Evolutionary conservation across 2,329 filamentous ascomycete species (phyloP).

Genomic region (Claviceps cyperi): DNA sequence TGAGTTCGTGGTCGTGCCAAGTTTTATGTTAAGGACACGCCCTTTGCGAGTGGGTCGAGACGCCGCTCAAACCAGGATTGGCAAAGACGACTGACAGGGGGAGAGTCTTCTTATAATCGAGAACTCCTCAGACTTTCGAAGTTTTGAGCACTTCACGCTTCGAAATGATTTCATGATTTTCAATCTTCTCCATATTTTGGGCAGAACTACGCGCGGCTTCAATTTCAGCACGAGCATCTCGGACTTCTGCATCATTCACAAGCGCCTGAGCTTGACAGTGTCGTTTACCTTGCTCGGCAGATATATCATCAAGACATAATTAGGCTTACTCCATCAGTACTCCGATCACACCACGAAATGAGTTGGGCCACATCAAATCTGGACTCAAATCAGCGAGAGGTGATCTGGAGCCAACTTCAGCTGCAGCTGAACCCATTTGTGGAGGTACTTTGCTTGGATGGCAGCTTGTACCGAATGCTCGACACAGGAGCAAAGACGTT

Average conservation of each 20-base stretch:
- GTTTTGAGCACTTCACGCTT: neutral
- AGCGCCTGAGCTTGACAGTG: neutral
- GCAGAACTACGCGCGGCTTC: neutral
- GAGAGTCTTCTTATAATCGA: neutral
- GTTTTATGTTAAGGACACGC: neutral
- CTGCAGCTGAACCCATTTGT: conserved; percentile 8
- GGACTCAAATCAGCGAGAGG: conserved; percentile 5
- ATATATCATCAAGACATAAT: neutral
- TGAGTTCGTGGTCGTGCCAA: neutral
- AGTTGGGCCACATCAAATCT: conserved; percentile 1
- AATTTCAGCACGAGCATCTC: neutral
- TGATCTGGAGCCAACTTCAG: conserved; percentile 9
- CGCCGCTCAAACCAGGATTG: neutral
- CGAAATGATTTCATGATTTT: neutral
- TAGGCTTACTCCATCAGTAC: too few relatives aligned
- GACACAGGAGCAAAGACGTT: conserved; percentile 10
- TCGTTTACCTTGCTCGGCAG: neutral
- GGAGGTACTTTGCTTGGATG: conserved; percentile 9
- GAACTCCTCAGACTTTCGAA: neutral
- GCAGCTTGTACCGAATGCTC: conserved; percentile 9
- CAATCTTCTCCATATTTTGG: neutral
- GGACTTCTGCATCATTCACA: neutral
- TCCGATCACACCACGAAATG: neutral
- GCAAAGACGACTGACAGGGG: conserved; percentile 1
- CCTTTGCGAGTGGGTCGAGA: neutral